These are phyloP conservation scores for Monilinia polystroma DNA, from an alignment of 2,329 filamentous ascomycete genomes.

Conservation along the genomic window DNA sequence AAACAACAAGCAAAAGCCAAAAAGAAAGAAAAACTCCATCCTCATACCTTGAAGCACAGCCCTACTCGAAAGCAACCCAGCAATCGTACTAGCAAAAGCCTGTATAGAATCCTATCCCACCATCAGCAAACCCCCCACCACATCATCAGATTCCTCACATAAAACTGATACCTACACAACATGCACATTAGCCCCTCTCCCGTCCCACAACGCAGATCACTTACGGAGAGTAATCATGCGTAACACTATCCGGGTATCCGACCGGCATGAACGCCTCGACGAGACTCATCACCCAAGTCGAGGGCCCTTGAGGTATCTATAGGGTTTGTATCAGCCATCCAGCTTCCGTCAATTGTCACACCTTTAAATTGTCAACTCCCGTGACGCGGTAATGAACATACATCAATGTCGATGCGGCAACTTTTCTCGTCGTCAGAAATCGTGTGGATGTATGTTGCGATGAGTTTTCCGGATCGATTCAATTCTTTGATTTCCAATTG, in stretches of 20 bases:
- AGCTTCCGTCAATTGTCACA: no score
- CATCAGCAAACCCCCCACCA: slow-evolving; percentile 5
- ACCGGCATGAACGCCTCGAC: slow-evolving; percentile 65
- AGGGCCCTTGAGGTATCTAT: slow-evolving; percentile 33
- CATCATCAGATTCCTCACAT: slow-evolving; percentile 47
- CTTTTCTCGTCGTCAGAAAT: not conserved
- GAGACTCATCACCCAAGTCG: slow-evolving; percentile 40
- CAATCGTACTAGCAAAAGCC: slow-evolving; percentile 65
- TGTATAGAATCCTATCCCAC: slow-evolving; percentile 56
- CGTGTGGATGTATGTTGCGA: slow-evolving; percentile 37
- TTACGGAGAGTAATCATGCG: slow-evolving; percentile 66
- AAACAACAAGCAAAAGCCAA: not conserved
- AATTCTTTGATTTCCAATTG: slow-evolving; percentile 34
- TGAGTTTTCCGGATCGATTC: slow-evolving; percentile 39
- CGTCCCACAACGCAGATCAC: slow-evolving; percentile 31
- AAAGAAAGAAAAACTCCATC: not conserved
- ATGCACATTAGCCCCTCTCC: slow-evolving; percentile 9
- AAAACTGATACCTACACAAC: slow-evolving; percentile 61
- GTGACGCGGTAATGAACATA: slow-evolving; percentile 19
- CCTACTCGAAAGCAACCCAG: slow-evolving; percentile 61
- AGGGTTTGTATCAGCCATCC: no score
- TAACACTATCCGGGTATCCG: slow-evolving; percentile 69
- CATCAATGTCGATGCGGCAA: slow-evolving; percentile 35
- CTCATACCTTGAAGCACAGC: slow-evolving; percentile 62
- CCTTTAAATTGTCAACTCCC: no score